These are phyloP conservation scores for Sporothrix luriei DNA, from an alignment of 2,329 filamentous ascomycete species.

Conservation along the genomic window DNA sequence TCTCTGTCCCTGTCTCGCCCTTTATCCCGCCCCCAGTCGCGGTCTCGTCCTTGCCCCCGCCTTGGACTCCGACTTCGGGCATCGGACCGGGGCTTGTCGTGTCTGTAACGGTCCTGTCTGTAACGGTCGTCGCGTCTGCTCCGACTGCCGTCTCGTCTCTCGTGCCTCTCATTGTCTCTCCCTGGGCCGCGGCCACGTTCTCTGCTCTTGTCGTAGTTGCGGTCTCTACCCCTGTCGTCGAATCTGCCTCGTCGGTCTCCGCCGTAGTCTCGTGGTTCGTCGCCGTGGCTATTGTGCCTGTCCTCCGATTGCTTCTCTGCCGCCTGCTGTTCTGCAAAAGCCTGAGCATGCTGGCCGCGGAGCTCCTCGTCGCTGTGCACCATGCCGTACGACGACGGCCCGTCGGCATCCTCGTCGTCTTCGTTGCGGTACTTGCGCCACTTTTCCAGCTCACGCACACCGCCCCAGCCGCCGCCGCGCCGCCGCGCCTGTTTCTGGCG, in stretches of 20 bases:
- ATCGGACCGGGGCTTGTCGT: conserved; percentile 17
- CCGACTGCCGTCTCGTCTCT: neutral
- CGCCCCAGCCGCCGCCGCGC: conserved; percentile 76
- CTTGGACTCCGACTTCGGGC: conserved; percentile 22
- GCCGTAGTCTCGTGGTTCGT: neutral
- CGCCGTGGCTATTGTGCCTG: neutral
- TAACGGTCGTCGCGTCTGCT: conserved; percentile 2
- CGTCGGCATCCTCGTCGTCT: conserved; percentile 50
- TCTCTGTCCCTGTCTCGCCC: conserved; percentile 31
- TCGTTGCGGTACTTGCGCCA: conserved; percentile 84
- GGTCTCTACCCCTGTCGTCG: conserved; percentile 40
- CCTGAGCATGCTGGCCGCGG: conserved; percentile 47
- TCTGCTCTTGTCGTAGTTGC: conserved; percentile 30
- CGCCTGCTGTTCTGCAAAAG: conserved; percentile 44
- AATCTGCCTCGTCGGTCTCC: conserved; percentile 31
- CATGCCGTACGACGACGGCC: conserved; percentile 65
- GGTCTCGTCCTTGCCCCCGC: conserved; percentile 34
- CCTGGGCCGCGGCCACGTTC: conserved; percentile 29
- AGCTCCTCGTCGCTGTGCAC: conserved; percentile 77
- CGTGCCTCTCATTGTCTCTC: neutral
- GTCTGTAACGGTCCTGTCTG: conserved; percentile 30
- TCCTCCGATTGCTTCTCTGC: conserved; percentile 13
- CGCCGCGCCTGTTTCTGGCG: conserved; percentile 54
- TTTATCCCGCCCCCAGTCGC: conserved; percentile 13
- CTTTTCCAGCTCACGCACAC: conserved; percentile 84